Percentiles rank a stretch among this genome's conserved stretches.
Evolutionary conservation across 805 yeast species (phyloP).

Genomic region (Sugiyamaella mastotermitis): DNA sequence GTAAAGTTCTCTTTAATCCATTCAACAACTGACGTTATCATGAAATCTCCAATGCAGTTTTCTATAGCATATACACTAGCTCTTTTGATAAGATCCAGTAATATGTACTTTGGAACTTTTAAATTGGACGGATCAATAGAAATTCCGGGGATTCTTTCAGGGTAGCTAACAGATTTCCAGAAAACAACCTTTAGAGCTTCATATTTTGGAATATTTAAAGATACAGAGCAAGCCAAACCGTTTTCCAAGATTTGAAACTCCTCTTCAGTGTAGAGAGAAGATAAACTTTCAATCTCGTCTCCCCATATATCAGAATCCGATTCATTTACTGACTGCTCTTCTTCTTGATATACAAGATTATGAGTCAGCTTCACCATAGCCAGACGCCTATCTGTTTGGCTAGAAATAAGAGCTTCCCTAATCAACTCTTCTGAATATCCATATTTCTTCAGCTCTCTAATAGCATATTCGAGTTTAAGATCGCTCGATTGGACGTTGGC

Average conservation of each 20-base stretch:
- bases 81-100: constrained; percentile 28
- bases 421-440: constrained; percentile 71
- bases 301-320: constrained; percentile 51
- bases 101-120: constrained; percentile 27
- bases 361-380: constrained; percentile 41
- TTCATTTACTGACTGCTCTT: neutral
- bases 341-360: constrained; percentile 16
- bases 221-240: constrained; percentile 11
- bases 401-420: constrained; percentile 39
- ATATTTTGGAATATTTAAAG: neutral
- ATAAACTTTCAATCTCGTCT: constrained; percentile 67
- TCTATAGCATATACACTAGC: constrained; percentile 28
- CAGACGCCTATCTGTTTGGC: constrained; percentile 40
- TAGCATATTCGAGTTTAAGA: constrained; percentile 48
- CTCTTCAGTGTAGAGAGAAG: constrained; percentile 49
- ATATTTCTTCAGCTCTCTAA: constrained; percentile 52
- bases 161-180: constrained; percentile 51
- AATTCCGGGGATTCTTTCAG: constrained; percentile 64
- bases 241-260: constrained; percentile 22
- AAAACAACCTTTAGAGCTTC: constrained; percentile 20
- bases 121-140: constrained; percentile 40
- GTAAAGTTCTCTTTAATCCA: constrained; percentile 67
- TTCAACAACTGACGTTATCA: constrained; percentile 62
- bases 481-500: constrained; percentile 41
- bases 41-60: constrained; percentile 57